Percentiles rank a stretch among this genome's conserved stretches.
These are phyloP conservation scores for Fusarium mexicanum DNA, from an alignment of 2,329 filamentous ascomycete species.

Conservation along the genomic window DNA sequence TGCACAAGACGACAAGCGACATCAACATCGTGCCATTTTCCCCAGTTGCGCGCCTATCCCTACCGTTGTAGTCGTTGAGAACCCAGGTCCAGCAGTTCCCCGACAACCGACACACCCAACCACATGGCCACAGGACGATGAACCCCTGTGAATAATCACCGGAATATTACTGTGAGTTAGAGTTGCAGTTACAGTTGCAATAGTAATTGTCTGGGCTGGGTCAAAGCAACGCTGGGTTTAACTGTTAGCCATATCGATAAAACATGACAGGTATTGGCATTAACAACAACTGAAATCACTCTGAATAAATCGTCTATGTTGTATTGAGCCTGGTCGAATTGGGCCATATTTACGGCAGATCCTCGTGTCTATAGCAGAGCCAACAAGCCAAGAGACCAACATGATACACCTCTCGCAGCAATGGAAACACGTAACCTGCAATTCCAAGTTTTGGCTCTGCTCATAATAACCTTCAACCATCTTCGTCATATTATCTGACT, in stretches of 20 bases:
- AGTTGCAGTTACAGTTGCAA: neutral
- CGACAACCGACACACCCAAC: constrained; percentile 26
- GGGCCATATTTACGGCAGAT: neutral
- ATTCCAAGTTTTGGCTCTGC: neutral
- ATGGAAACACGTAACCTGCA: neutral
- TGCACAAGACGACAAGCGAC: constrained; percentile 12
- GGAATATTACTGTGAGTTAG: constrained; percentile 7
- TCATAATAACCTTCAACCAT: neutral
- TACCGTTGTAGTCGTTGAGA: neutral
- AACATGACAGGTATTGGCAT: neutral
- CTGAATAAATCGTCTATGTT: neutral
- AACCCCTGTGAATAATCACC: constrained; percentile 6
- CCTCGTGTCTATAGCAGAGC: neutral
- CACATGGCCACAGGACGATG: constrained; percentile 13
- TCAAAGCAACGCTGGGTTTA: neutral
- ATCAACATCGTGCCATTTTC: constrained; percentile 25
- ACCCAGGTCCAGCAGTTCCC: neutral
- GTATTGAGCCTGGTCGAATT: neutral
- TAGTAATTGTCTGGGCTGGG: neutral
- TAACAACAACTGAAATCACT: neutral
- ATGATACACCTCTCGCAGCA: neutral
- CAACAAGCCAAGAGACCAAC: neutral
- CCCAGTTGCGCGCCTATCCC: constrained; percentile 24
- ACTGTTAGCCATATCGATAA: neutral
- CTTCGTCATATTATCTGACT: constrained; percentile 9